phyloP scores from a whole-genome alignment of 192 early-diverging fungal genomes.

The Phycomyces blakesleeanus region DNA sequence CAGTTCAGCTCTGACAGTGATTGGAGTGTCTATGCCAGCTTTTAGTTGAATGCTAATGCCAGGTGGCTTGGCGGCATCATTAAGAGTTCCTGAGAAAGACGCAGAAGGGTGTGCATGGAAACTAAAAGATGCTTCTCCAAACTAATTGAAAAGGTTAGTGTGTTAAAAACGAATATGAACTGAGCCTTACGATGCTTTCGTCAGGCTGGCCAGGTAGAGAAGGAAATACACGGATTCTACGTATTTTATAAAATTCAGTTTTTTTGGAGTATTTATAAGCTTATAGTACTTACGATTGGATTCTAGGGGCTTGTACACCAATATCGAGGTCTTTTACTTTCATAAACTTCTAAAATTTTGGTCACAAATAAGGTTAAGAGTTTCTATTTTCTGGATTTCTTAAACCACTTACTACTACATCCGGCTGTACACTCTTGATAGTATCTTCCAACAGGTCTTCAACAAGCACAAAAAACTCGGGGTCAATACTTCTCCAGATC shows the following conservation, averaged over 20 bases:
- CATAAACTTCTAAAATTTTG: slow-evolving; percentile 16
- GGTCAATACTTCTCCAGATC: slow-evolving; percentile 29
- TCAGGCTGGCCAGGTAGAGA: slow-evolving; percentile 21
- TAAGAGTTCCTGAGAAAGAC: not conserved
- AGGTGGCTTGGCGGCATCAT: not conserved
- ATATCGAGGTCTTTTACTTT: slow-evolving; percentile 33
- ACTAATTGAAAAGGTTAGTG: not conserved
- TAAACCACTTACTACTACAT: slow-evolving; percentile 11
- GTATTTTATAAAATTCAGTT: too few relatives aligned
- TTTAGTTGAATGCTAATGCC: slow-evolving; percentile 25
- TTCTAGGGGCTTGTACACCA: slow-evolving; percentile 30
- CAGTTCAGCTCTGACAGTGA: slow-evolving; percentile 26
- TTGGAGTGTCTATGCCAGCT: slow-evolving; percentile 12
- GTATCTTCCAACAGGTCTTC: slow-evolving; percentile 31
- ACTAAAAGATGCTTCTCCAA: slow-evolving; percentile 27
- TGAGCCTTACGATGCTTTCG: slow-evolving; percentile 19
- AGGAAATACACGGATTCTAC: slow-evolving; percentile 26
- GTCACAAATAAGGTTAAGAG: not conserved
- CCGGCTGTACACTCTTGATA: slow-evolving; percentile 6
- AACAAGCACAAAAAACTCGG: slow-evolving; percentile 21
- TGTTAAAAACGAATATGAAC: not conserved
- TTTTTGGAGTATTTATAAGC: too few relatives aligned
- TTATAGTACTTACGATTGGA: slow-evolving; percentile 19
- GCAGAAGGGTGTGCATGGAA: slow-evolving; percentile 26
- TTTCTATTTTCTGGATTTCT: not conserved